phyloP scores from a whole-genome alignment of 192 early-diverging fungal species.

The Dispira parvispora region DNA sequence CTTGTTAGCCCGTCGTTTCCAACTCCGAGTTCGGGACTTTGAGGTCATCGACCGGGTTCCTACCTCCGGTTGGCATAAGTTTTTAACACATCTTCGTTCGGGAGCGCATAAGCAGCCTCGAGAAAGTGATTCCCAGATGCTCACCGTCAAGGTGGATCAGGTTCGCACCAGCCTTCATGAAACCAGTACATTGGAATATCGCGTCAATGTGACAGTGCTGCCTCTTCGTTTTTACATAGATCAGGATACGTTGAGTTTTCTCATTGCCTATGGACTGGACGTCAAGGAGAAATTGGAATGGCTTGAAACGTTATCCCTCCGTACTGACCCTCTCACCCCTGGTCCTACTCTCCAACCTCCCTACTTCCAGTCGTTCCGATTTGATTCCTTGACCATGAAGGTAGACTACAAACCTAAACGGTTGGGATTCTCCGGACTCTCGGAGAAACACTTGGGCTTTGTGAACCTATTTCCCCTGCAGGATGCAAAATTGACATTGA shows the following conservation, averaged over 20 bases:
- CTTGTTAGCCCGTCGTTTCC: constrained; percentile 29
- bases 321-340: no score
- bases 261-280: no score
- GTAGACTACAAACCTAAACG: constrained; percentile 97
- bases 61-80: constrained; percentile 61
- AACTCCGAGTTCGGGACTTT: constrained; percentile 35
- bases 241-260: constrained; percentile 77
- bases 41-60: constrained; percentile 65
- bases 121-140: constrained; percentile 45
- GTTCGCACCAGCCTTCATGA: constrained; percentile 32
- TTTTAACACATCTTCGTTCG: constrained; percentile 45
- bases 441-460: constrained; percentile 26
- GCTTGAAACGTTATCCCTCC: no score
- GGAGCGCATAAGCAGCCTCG: constrained; percentile 34
- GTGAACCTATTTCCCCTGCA: constrained; percentile 90
- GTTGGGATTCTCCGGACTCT: constrained; percentile 34
- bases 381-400: constrained; percentile 63
- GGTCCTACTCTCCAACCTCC: background rate
- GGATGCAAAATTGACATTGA: constrained; percentile 76
- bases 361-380: constrained; percentile 41
- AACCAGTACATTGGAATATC: constrained; percentile 10
- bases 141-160: constrained; percentile 33
- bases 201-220: constrained; percentile 40
- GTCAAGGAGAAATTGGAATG: no score
- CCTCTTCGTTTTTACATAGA: constrained; percentile 83